Conservation (phyloP, 306 rosid genomes). For the Abrus precatorius region DNA sequence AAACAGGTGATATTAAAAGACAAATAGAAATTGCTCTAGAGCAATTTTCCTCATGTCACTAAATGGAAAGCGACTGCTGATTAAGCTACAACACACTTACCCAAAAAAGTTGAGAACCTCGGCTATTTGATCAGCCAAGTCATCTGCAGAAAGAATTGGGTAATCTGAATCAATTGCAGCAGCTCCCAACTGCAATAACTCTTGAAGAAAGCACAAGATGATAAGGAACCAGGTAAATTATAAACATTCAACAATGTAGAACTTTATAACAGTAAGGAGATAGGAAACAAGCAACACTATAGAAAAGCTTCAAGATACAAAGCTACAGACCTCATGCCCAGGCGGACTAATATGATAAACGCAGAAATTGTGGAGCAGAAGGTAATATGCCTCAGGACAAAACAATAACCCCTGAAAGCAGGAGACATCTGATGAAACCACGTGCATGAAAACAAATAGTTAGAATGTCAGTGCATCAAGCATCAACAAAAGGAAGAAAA, state of each 20-base stretch:
- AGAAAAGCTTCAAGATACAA: constrained; percentile 46
- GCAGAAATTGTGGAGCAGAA: constrained; percentile 97
- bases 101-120: constrained; percentile 93
- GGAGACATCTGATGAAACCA: constrained; percentile 82
- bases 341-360: constrained; percentile 97
- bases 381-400: constrained; percentile 91
- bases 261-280: constrained; percentile 15
- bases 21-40: constrained; percentile 10
- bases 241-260: constrained; percentile 36
- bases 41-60: constrained; percentile 19
- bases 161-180: constrained; percentile 67
- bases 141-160: constrained; percentile 82
- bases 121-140: constrained; percentile 93
- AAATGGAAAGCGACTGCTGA: constrained; percentile 31
- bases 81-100: constrained; percentile 58
- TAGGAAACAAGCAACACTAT: constrained; percentile 37
- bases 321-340: constrained; percentile 92
- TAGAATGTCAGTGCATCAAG: constrained; percentile 42
- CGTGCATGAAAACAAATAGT: constrained; percentile 47
- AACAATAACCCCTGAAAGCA: constrained; percentile 95
- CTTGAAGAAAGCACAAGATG: constrained; percentile 69
- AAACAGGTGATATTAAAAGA: constrained; percentile 10
- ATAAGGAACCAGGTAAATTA: constrained; percentile 58
- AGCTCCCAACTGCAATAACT: constrained; percentile 93
- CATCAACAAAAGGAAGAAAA: constrained; percentile 3